Percentiles rank a stretch among this genome's conserved stretches.
Evolutionary conservation across 2,329 filamentous ascomycete species (phyloP).

Genomic region (Penicillium sp.): DNA sequence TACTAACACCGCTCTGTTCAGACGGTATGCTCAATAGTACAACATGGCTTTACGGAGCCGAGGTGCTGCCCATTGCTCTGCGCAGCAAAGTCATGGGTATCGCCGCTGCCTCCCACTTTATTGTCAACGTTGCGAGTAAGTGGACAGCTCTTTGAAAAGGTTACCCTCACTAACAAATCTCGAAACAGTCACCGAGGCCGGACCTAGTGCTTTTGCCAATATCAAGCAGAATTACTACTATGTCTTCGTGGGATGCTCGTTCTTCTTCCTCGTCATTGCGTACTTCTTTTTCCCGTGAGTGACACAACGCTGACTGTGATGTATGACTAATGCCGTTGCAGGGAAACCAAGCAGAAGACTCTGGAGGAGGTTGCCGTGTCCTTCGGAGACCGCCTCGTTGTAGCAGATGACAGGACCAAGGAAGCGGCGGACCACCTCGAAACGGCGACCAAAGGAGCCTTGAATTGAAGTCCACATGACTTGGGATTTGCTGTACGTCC

Average conservation of each 20-base stretch:
- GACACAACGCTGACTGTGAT: neutral
- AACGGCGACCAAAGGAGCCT: neutral
- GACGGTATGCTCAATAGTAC: slow-evolving; percentile 52
- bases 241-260: slow-evolving; percentile 52
- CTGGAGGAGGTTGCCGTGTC: slow-evolving; percentile 48
- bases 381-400: slow-evolving; percentile 46
- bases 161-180: neutral
- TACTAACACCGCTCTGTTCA: slow-evolving; percentile 16
- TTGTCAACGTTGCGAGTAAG: slow-evolving; percentile 50
- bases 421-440: slow-evolving; percentile 20
- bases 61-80: slow-evolving; percentile 51
- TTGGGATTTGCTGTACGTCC: neutral
- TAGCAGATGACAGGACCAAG: slow-evolving; percentile 23
- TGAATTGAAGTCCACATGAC: neutral
- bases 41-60: slow-evolving; percentile 54
- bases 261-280: slow-evolving; percentile 49
- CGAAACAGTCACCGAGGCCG: slow-evolving; percentile 47
- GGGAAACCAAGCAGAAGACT: slow-evolving; percentile 47
- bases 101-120: slow-evolving; percentile 50
- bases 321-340: slow-evolving; percentile 12
- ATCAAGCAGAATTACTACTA: slow-evolving; percentile 59
- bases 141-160: neutral
- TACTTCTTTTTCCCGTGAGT: slow-evolving; percentile 53
- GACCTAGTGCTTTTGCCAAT: slow-evolving; percentile 53
- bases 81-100: slow-evolving; percentile 54